Evolutionary conservation across 1,284 basidiomycete species (phyloP), one percentile per base, ranked within the genome.

Genomic region (Sparassis latifolia): DNA sequence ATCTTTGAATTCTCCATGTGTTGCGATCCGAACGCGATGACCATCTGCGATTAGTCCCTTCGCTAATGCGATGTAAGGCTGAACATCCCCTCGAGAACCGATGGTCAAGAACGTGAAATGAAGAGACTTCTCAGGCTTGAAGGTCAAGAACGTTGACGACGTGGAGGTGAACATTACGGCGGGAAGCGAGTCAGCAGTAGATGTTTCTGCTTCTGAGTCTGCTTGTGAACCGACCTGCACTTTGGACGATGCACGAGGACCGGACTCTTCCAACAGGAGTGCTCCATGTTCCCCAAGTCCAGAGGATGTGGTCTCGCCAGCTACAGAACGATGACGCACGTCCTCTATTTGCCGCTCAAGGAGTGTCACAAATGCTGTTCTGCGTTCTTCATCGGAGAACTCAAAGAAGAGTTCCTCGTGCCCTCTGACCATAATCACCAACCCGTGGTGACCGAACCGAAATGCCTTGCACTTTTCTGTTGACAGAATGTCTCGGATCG

Each of bases 331-430:
- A 50, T 71, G 72, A 50, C 77, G 76, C n/a, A 82, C 71, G 42
- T 81, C 79, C 50, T 95, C 92, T 63, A 93, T 80, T 64, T 94
- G 89, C 33, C 78, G 75, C 55, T 94, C 84, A 43, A 99, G 73
- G 12, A 93, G 72, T 3, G 66, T 67, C 12, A 88, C 78, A 62
- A 95, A 92, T 3, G 85, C 80, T 53, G 85, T 78, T 33, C 94
- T 80, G 47, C 89, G 84, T 48, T 89, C 82, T 51, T 84, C 77
- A 7, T 85, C 85, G 41, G 78, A 73, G 63, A 99, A 96, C 68
- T 98, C 96, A 58, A 98, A 88, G 72, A 98, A 99, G 2, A 99
- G 75, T 64, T 99, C 96, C 70, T 98, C 96, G 64, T 97, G 90
- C 0, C 96, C 96, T 61, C 90, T 90, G 57, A 99, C 84, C 48